Evolutionary conservation across 345 rosid species (phyloP).

Genomic region (Carallia pectinifolia): DNA sequence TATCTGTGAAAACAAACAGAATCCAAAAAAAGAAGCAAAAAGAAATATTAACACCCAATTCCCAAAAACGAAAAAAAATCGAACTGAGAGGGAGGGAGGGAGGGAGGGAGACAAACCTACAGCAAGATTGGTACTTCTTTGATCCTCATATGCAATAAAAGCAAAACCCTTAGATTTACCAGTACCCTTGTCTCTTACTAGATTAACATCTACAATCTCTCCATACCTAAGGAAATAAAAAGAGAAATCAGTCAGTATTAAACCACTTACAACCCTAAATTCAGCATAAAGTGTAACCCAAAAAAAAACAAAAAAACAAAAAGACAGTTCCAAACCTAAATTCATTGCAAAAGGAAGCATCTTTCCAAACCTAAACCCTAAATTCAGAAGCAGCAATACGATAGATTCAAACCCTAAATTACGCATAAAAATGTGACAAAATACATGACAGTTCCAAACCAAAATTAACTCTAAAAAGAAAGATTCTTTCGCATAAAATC

Average conservation of each 20-base stretch:
- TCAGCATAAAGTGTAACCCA: not conserved
- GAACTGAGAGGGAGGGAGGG: not conserved
- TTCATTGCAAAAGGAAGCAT: no score
- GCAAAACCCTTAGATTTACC: constrained; percentile 94
- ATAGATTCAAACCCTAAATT: no score
- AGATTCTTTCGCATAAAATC: no score
- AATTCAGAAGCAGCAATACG: no score
- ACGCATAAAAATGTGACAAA: no score
- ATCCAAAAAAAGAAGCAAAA: not conserved
- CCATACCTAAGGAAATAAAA: constrained; percentile 47
- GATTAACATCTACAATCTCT: constrained; percentile 90
- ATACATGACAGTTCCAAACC: no score
- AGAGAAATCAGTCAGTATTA: not conserved
- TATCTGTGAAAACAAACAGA: constrained; percentile 47
- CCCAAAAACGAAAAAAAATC: not conserved
- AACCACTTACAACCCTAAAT: not conserved
- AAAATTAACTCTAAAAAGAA: no score
- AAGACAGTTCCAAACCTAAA: no score
- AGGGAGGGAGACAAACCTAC: constrained; percentile 55
- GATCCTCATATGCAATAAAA: constrained; percentile 91
- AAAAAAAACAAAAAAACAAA: not conserved
- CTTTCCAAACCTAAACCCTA: no score
- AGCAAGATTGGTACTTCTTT: constrained; percentile 84
- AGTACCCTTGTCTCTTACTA: constrained; percentile 84
- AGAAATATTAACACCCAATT: not conserved